Evolutionary conservation across 495 filamentous ascomycete species (phyloP), one percentile per base, ranked within the genome.

Genomic region (Penicillium desertorum): DNA sequence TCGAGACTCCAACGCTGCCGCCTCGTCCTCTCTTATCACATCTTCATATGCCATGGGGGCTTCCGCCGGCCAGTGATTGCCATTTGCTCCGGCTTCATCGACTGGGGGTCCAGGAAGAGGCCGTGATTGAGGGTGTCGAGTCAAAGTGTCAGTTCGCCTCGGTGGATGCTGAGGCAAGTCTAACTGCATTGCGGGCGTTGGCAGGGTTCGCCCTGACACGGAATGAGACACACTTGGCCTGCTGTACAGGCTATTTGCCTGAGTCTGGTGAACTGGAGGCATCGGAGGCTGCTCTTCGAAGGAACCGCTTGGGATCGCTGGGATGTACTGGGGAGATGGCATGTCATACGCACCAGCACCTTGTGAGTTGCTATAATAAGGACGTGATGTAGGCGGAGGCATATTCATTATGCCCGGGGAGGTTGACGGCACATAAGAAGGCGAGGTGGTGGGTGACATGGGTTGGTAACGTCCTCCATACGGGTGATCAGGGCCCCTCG

Each of bases 41-140:
- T 79, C 76, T 47, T 82, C 77, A 59, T 75, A 76, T 54, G 46
- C n/a, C 60, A 32, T 47, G 20, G 30, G 43, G 27, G 36, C 43
- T 44, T 62, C 63, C 16, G 62, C 45, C 5, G 52, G 61, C 16
- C 39, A 22, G 30, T 22, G 7, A 11, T 32, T 20, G 36, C 55
- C 59, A 44, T 54, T 53, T 2, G 17, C 19, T 17, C 71, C 71
- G 20, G 60, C 54, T 32, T 79, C 78, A 27, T 81, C 81, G 16
- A 74, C 57, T 8, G 80, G 81, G 19, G 82, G 82, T 14, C 81
- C 79, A 14, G 87, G 87, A 20, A 90, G 69, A 20, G 87, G 86
- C 25, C 85, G 74, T 5, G 78, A 69, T 50, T 85, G 81, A 7
- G 82, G 83, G 62, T 88, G 81, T 57, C 83, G 76, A 14, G 74